phyloP scores from a whole-genome alignment of 805 yeast species.

The Saturnispora gosingensis region DNA sequence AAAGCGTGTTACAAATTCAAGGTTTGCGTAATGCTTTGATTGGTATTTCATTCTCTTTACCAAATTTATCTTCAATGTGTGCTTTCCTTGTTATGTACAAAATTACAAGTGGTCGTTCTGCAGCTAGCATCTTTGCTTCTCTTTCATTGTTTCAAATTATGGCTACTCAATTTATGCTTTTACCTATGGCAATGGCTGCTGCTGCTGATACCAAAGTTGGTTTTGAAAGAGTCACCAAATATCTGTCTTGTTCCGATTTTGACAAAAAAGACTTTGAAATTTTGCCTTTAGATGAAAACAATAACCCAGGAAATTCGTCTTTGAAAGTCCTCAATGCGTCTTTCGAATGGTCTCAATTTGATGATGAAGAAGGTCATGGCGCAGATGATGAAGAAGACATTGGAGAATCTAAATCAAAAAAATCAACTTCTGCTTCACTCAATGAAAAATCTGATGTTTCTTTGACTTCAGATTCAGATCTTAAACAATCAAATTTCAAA shows the following conservation, averaged over 20 bases:
- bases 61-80: conserved; percentile 63
- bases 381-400: conserved; percentile 8
- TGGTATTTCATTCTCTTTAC: conserved; percentile 50
- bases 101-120: conserved; percentile 30
- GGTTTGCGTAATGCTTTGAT: conserved; percentile 46
- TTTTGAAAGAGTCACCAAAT: conserved; percentile 45
- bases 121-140: conserved; percentile 62
- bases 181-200: conserved; percentile 61
- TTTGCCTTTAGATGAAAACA: conserved; percentile 15
- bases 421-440: neutral
- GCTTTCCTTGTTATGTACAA: conserved; percentile 35
- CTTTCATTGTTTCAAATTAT: conserved; percentile 55
- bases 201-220: conserved; percentile 60
- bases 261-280: conserved; percentile 28
- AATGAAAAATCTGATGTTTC: neutral
- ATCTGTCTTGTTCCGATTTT: conserved; percentile 32
- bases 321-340: conserved; percentile 44
- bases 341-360: conserved; percentile 58
- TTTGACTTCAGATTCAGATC: neutral
- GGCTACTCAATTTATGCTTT: conserved; percentile 52
- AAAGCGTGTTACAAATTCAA: conserved; percentile 49
- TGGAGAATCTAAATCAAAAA: neutral
- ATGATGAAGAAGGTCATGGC: conserved; percentile 23
- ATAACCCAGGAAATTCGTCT: conserved; percentile 27
- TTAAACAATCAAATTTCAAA: neutral